Conservation (phyloP, 441 rosid species). For the Pelargonium myrrhifolium region DNA sequence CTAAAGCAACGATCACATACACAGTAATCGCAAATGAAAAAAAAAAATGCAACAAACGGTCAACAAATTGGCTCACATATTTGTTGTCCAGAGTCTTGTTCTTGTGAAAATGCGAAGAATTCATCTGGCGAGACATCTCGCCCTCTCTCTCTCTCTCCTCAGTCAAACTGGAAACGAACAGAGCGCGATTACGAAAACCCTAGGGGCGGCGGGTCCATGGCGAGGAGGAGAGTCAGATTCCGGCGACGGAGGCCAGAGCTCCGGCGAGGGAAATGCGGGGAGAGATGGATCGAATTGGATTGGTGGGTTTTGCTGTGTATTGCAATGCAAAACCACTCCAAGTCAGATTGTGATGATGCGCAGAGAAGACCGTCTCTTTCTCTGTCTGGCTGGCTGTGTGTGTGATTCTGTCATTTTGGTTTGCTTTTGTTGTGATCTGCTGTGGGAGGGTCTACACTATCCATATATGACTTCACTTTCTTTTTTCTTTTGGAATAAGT, state of each 20-base stretch:
- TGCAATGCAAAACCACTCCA: constrained; percentile 3
- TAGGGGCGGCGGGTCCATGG: constrained; percentile 5
- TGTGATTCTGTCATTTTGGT: constrained; percentile 2
- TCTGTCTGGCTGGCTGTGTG: not conserved
- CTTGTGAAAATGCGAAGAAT: constrained; percentile 70
- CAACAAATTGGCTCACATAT: constrained; percentile 47
- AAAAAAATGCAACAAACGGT: not conserved
- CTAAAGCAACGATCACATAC: not conserved
- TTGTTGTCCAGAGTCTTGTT: constrained; percentile 97
- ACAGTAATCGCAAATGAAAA: constrained; percentile 1
- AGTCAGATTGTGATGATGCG: not conserved
- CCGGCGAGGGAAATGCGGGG: not conserved
- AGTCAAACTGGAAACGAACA: not conserved
- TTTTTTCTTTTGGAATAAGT: too few species aligned
- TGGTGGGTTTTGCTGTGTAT: constrained; percentile 1
- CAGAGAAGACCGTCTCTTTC: too few species aligned
- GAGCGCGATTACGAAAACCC: not conserved
- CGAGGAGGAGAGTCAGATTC: not conserved
- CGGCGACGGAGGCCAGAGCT: constrained; percentile 7
- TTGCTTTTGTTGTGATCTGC: not conserved
- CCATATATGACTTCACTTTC: not conserved
- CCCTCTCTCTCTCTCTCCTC: not conserved
- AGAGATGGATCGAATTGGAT: not conserved
- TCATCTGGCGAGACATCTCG: constrained; percentile 70
- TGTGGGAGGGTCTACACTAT: not conserved